These are phyloP conservation scores for Cucumis cinereus DNA, from an alignment of 306 rosid species.

Conservation along the genomic window DNA sequence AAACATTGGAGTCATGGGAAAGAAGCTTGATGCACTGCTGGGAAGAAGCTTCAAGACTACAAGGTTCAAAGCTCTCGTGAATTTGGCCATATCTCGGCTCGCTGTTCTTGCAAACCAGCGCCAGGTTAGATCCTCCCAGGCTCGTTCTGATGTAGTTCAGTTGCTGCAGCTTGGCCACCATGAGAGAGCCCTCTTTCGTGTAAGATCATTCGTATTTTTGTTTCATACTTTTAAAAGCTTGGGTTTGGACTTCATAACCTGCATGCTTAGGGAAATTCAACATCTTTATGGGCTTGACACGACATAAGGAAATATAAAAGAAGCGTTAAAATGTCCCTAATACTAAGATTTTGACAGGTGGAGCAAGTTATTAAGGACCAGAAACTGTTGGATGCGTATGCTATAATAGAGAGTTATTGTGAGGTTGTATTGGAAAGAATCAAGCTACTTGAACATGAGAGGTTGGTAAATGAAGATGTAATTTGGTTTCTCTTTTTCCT, in stretches of 20 bases:
- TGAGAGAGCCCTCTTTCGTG: conserved; percentile 72
- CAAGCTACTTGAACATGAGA: conserved; percentile 61
- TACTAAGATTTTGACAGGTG: conserved; percentile 25
- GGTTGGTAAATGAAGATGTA: conserved; percentile 24
- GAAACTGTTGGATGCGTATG: conserved; percentile 61
- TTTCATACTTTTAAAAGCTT: neutral
- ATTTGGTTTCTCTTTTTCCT: neutral
- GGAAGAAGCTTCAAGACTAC: conserved; percentile 48
- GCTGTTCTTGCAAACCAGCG: conserved; percentile 58
- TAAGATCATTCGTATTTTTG: conserved; percentile 11
- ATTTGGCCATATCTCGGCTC: conserved; percentile 66
- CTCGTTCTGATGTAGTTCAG: conserved; percentile 60
- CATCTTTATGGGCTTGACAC: too few relatives aligned
- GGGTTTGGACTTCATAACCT: neutral
- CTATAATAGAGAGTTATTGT: conserved; percentile 55
- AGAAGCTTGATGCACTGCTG: conserved; percentile 53
- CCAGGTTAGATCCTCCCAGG: conserved; percentile 31
- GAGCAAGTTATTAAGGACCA: conserved; percentile 81
- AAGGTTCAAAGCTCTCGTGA: conserved; percentile 40
- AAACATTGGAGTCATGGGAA: conserved; percentile 30
- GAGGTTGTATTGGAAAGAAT: conserved; percentile 58
- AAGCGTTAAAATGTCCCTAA: too few relatives aligned
- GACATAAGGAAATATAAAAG: too few relatives aligned
- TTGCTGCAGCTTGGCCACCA: conserved; percentile 63
- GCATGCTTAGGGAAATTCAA: too few relatives aligned